Evolutionary conservation across 805 yeast genomes (phyloP), one percentile per base, ranked within the genome.

Genomic region (Spathaspora hagerdaliae): DNA sequence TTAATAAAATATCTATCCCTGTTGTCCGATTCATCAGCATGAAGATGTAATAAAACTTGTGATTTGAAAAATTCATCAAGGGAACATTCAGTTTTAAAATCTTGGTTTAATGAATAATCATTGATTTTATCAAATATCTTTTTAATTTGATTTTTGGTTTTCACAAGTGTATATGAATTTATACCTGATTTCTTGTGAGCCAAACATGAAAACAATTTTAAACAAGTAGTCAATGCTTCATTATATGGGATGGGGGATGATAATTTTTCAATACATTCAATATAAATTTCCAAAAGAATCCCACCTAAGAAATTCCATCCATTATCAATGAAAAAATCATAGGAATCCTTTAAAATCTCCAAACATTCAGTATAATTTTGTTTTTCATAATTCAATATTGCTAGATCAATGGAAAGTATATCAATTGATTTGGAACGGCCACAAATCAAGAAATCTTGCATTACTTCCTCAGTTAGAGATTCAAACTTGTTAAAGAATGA

Each of bases 281-380:
- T 74, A 57, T 83, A 89, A 1, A 83, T 69, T 52, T 79, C 81
- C 34, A 88, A 69, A 13, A 92, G 63, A n/a, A 75, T 64, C 6
- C 80, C 74, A 1, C 95, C 87, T 57, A 89, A 79, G 38, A 68
- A 62, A 42, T 77, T 77, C 97, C 97, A 91, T 1, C 90, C 88
- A 39, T 82, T 79, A 14, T 73, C 64, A 7, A 77, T 74, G 56
- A 86, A 90, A 45, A 80, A 80, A 34, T 78, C 80, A 39, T 87
- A 87, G 2, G 94, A 82, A 7, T 82, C 79, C 34, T 80, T 79
- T 10, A 92, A 67, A 2, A 87, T 79, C 5, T 75, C 67, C 12
- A 81, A 75, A 1, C 96, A 84, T 38, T 77, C 75, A 33, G 74
- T 73, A 53, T 79, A 84, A 31, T 85, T 73, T 3, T 75, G 65